Conservation (phyloP, 2,329 filamentous ascomycete genomes). For the Lasiodiplodia citricola region DNA sequence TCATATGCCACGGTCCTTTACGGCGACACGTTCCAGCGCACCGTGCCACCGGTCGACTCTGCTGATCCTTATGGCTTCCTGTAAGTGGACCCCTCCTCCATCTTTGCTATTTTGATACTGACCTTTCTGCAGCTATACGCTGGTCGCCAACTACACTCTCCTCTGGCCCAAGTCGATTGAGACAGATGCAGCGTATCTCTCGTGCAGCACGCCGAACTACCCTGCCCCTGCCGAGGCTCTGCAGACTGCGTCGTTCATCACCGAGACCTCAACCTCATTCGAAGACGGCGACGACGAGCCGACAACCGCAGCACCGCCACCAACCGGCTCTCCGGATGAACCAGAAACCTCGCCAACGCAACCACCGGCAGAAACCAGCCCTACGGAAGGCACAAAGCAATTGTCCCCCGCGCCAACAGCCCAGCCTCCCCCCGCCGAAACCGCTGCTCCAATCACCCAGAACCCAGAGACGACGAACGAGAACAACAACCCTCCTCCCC, state of each 20-base stretch:
- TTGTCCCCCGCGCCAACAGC: neutral
- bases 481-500: neutral
- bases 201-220: neutral
- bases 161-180: slow-evolving; percentile 13
- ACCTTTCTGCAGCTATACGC: neutral
- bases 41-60: neutral
- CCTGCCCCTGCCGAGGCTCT: neutral
- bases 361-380: neutral
- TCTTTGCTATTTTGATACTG: neutral
- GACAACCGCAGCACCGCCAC: neutral
- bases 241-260: neutral
- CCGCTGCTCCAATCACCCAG: neutral
- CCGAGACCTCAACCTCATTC: neutral
- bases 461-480: neutral
- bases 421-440: neutral
- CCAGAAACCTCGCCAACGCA: neutral
- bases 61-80: slow-evolving; percentile 8
- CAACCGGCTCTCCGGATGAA: neutral
- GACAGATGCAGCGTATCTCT: slow-evolving; percentile 6
- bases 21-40: slow-evolving; percentile 4
- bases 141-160: neutral
- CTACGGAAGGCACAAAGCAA: neutral
- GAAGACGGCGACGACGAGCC: neutral
- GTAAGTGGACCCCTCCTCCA: neutral
- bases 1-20: neutral